A percentile compares a stretch with the other conserved stretches of the same genome.
phyloP scores from a whole-genome alignment of 345 rosid genomes.

The Eucalyptus guilfoylei region DNA sequence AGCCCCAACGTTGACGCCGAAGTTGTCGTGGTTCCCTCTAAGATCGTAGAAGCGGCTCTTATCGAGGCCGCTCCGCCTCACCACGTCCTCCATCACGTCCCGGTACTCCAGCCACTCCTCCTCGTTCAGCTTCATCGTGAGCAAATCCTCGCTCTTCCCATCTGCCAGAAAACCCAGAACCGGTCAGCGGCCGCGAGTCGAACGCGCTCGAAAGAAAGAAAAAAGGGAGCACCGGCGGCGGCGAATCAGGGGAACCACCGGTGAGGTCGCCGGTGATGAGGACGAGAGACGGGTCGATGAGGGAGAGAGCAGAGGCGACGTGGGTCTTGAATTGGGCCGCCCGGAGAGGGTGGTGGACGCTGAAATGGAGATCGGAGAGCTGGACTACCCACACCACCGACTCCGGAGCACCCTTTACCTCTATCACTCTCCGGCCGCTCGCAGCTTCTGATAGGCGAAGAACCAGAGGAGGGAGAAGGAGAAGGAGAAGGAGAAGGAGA shows the following conservation, averaged over 20 bases:
- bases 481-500: neutral
- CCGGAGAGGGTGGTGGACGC: constrained; percentile 82
- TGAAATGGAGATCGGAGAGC: constrained; percentile 97
- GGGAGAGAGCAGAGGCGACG: constrained; percentile 56
- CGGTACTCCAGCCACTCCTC: constrained; percentile 76
- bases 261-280: constrained; percentile 94
- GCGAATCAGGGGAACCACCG: constrained; percentile 15
- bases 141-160: constrained; percentile 84
- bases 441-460: neutral
- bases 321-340: constrained; percentile 51
- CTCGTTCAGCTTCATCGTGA: constrained; percentile 78
- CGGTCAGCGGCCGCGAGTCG: neutral
- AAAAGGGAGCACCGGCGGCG: neutral
- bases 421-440: constrained; percentile 20
- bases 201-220: neutral
- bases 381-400: constrained; percentile 85
- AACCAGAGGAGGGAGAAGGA: neutral
- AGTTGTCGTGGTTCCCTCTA: constrained; percentile 92
- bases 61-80: constrained; percentile 50
- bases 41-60: constrained; percentile 76
- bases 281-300: constrained; percentile 81
- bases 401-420: constrained; percentile 52
- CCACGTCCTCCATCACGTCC: constrained; percentile 61
- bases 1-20: constrained; percentile 65
- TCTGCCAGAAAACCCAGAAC: constrained; percentile 19